Evolutionary conservation across 2,329 filamentous ascomycete genomes (phyloP).

Genomic region (Monosporascus sp.): DNA sequence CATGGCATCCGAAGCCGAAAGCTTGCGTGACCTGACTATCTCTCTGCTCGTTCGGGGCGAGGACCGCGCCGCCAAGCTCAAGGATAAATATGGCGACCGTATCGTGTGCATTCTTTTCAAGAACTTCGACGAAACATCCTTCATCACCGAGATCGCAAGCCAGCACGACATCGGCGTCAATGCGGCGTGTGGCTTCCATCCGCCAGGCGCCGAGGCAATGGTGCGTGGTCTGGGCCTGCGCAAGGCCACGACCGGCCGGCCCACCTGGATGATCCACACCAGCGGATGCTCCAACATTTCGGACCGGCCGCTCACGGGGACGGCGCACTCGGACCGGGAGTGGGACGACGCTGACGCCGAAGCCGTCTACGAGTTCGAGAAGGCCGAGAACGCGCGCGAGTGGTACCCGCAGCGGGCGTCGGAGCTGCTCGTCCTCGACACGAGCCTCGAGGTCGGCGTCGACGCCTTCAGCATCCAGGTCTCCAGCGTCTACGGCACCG

Average conservation of each 20-base stretch:
- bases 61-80: slow-evolving; percentile 3
- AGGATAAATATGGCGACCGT: slow-evolving; percentile 4
- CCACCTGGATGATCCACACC: slow-evolving; percentile 14
- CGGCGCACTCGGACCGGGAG: slow-evolving; percentile 5
- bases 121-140: slow-evolving; percentile 8
- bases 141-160: slow-evolving; percentile 5
- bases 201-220: slow-evolving; percentile 27
- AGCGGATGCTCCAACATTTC: slow-evolving; percentile 14
- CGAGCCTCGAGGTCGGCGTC: slow-evolving; percentile 6
- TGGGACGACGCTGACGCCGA: slow-evolving; percentile 7
- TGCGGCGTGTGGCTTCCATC: slow-evolving; percentile 29
- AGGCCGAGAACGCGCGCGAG: slow-evolving; percentile 9
- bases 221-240: slow-evolving; percentile 29
- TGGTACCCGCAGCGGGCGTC: slow-evolving; percentile 15
- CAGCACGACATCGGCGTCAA: slow-evolving; percentile 31
- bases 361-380: slow-evolving; percentile 8
- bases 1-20: background rate
- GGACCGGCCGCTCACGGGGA: slow-evolving; percentile 10
- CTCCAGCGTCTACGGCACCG: slow-evolving; percentile 10
- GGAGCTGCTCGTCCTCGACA: slow-evolving; percentile 10
- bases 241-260: slow-evolving; percentile 3
- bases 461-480: slow-evolving; percentile 10
- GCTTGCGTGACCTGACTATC: background rate
- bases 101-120: slow-evolving; percentile 4
- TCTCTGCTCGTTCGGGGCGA: slow-evolving; percentile 5